These are phyloP conservation scores for Acer campestre DNA, from an alignment of 345 rosid genomes.

Conservation along the genomic window DNA sequence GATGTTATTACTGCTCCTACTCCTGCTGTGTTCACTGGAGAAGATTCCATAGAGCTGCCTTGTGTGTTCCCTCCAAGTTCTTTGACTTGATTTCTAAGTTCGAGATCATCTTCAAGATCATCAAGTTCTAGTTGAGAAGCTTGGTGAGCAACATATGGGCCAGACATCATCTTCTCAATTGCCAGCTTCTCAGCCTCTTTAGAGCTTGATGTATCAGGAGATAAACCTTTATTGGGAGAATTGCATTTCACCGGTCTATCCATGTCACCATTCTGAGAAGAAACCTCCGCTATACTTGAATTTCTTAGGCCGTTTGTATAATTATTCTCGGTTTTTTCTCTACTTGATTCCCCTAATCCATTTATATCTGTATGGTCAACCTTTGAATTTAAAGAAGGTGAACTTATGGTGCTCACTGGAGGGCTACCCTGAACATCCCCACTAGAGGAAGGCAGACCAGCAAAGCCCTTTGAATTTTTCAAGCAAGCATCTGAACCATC, in stretches of 20 bases:
- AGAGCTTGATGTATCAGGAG: constrained; percentile 38
- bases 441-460: constrained; percentile 34
- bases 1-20: constrained; percentile 29
- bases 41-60: constrained; percentile 28
- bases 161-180: constrained; percentile 57
- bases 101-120: constrained; percentile 75
- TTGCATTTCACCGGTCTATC: constrained; percentile 25
- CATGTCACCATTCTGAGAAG: constrained; percentile 28
- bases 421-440: constrained; percentile 52
- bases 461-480: constrained; percentile 32
- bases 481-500: constrained; percentile 40
- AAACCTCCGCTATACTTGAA: constrained; percentile 21
- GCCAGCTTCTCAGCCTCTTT: constrained; percentile 68
- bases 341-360: constrained; percentile 26
- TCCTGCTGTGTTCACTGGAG: constrained; percentile 26
- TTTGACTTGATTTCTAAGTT: constrained; percentile 42
- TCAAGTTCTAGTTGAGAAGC: constrained; percentile 61
- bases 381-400: constrained; percentile 33
- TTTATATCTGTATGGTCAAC: constrained; percentile 28
- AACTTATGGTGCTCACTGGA: constrained; percentile 42
- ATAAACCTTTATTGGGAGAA: constrained; percentile 21
- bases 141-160: constrained; percentile 53
- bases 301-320: constrained; percentile 15
- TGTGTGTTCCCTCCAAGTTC: constrained; percentile 23
- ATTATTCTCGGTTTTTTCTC: constrained; percentile 34